Conservation (phyloP, 176 grass and related monocot species). For the Oryza glaberrima region DNA sequence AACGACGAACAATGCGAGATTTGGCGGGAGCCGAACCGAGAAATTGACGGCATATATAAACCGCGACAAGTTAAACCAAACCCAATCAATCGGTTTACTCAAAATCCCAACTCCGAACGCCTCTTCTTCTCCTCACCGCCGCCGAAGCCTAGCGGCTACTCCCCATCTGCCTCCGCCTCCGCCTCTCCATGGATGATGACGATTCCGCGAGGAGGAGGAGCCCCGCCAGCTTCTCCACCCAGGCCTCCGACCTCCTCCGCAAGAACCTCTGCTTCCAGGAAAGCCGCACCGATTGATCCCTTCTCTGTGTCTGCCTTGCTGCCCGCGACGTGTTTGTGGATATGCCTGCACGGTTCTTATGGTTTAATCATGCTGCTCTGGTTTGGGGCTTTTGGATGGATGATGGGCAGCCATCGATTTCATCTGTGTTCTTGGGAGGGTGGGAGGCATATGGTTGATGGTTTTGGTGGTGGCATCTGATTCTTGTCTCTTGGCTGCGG, state of each 20-base stretch:
- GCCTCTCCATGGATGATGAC: constrained; percentile 40
- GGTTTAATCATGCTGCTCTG: not conserved
- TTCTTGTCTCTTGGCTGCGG: not conserved
- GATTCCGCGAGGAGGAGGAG: constrained; percentile 31
- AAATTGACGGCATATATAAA: not conserved
- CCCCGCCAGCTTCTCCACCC: constrained; percentile 52
- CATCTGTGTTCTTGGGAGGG: not conserved
- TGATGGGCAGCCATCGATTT: not conserved
- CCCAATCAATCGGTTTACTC: not conserved
- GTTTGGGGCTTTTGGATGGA: not conserved
- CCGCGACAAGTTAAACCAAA: not conserved
- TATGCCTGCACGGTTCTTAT: constrained; percentile 14
- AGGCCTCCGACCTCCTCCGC: constrained; percentile 62
- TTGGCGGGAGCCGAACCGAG: not conserved
- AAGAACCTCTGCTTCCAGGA: constrained; percentile 72
- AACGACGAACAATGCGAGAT: not conserved
- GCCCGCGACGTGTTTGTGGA: constrained; percentile 27
- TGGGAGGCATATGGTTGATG: too few relatives aligned
- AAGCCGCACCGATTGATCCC: not conserved
- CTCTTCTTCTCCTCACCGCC: not conserved
- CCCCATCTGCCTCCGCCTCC: not conserved
- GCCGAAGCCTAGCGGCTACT: not conserved
- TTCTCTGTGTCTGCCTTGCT: not conserved
- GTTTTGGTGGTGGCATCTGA: constrained; percentile 9
- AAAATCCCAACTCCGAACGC: not conserved